Evolutionary conservation across 1,284 basidiomycete species (phyloP), one percentile per base, ranked within the genome.

Genomic region (Termitomyces sp.): DNA sequence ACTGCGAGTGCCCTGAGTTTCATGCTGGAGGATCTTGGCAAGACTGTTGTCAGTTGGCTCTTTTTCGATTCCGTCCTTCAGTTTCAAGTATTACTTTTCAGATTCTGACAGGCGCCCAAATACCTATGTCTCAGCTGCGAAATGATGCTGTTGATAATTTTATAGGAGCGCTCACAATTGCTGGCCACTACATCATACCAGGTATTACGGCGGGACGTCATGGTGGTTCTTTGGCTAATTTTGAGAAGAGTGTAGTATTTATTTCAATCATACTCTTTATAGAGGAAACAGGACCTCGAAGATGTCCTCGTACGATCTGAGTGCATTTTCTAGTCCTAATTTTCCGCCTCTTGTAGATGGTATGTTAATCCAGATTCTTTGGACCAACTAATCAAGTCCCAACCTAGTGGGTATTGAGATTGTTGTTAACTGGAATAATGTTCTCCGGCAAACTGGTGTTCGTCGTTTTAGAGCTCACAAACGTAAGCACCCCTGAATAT

Each of bases 131-230:
- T 4, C 87, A 93, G 67, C 73, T 94, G 34, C 80, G 92, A 10
- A 96, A 94, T 63, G 93, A 97, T 68, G 92, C 91, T 2, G 84
- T 92, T 3, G 92, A 94, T 63, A 95, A 95, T 67, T 72, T 94
- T 3, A 83, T 97, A 63, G 93, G 92, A 3, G 90, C 92, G 5
- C 72, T 97, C 34, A 86, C 88, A 17, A 86, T 96, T 49, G 92
- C 94, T 13, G 93, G 94, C 1, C 87, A 91, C 64, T 95, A 88
- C 63, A 88, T 90, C 57, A 94, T 97, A 55, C 94, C 94, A 63
- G 93, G 89, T 88, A 69, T 49, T 53, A 9, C 13, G 13, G 8
- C 8, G 50, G 19, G 24, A 43, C 44, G 3, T 30, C 2, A 38
- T 48, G 26, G 33, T 10, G 36, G 36, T 47, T 40, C 36, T 49